These are phyloP conservation scores for Backusella liffmaniae DNA, from an alignment of 192 early-diverging fungal species.

Conservation along the genomic window DNA sequence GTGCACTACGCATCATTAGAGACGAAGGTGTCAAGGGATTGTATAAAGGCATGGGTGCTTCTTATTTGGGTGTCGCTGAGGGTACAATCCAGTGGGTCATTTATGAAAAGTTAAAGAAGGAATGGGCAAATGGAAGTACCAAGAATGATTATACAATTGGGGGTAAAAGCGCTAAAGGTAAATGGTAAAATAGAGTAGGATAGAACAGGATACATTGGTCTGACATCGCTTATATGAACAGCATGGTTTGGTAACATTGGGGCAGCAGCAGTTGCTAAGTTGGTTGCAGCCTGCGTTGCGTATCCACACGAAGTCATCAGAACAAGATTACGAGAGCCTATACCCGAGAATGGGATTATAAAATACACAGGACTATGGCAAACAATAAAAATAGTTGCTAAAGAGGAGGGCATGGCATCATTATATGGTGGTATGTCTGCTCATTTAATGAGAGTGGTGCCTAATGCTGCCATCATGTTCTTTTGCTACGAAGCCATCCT, in stretches of 20 bases:
- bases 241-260: conserved; percentile 85
- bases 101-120: conserved; percentile 89
- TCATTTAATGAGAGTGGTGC: conserved; percentile 92
- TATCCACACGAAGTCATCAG: conserved; percentile 97
- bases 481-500: conserved; percentile 79
- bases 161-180: conserved; percentile 30
- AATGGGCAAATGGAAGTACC: background rate
- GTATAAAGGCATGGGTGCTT: conserved; percentile 90
- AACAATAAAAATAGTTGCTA: conserved; percentile 53
- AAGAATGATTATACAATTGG: conserved; percentile 1
- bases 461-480: conserved; percentile 96
- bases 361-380: conserved; percentile 80
- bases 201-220: background rate
- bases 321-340: conserved; percentile 87
- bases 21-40: conserved; percentile 83
- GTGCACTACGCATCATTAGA: conserved; percentile 60
- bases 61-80: conserved; percentile 85
- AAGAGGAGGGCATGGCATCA: conserved; percentile 81
- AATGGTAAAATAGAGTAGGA: background rate
- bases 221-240: background rate
- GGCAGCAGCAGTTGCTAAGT: conserved; percentile 82
- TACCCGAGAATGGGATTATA: conserved; percentile 52
- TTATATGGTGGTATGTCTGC: conserved; percentile 95
- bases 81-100: conserved; percentile 94
- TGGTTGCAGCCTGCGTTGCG: conserved; percentile 83